A percentile compares a stretch with the other conserved stretches of the same genome.
phyloP scores from a whole-genome alignment of 306 rosid species.

The Prunus campanulata region DNA sequence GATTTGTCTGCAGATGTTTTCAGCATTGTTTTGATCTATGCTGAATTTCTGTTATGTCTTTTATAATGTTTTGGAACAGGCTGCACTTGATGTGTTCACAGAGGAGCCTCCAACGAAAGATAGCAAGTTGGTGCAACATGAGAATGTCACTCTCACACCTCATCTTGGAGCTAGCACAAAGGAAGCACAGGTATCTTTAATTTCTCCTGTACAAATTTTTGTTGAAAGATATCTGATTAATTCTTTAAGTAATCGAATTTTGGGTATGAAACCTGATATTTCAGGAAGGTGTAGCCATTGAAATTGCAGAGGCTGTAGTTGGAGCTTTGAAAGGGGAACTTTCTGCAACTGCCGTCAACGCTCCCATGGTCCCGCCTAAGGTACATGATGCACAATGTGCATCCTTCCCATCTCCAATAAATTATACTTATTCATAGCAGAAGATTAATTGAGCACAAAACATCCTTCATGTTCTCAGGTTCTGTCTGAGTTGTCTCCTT shows the following conservation, averaged over 20 bases:
- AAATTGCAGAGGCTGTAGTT: conserved; percentile 94
- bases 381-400: conserved; percentile 21
- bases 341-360: conserved; percentile 96
- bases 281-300: conserved; percentile 96
- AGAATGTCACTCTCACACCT: conserved; percentile 81
- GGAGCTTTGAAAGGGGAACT: conserved; percentile 90
- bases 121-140: conserved; percentile 70
- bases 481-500: conserved; percentile 71
- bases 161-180: conserved; percentile 99
- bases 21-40: neutral
- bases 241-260: neutral
- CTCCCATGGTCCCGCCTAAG: conserved; percentile 98
- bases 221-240: neutral
- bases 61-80: conserved; percentile 42
- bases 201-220: neutral
- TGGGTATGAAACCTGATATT: neutral
- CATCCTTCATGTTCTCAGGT: conserved; percentile 42
- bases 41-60: neutral
- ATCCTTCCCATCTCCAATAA: too few relatives aligned
- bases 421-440: neutral
- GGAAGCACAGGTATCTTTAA: conserved; percentile 75
- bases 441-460: neutral
- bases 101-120: conserved; percentile 86
- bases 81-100: conserved; percentile 84
- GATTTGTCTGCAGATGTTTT: neutral